phyloP scores from a whole-genome alignment of 1,284 basidiomycete species.

The Tetrapyrgos nigripes region DNA sequence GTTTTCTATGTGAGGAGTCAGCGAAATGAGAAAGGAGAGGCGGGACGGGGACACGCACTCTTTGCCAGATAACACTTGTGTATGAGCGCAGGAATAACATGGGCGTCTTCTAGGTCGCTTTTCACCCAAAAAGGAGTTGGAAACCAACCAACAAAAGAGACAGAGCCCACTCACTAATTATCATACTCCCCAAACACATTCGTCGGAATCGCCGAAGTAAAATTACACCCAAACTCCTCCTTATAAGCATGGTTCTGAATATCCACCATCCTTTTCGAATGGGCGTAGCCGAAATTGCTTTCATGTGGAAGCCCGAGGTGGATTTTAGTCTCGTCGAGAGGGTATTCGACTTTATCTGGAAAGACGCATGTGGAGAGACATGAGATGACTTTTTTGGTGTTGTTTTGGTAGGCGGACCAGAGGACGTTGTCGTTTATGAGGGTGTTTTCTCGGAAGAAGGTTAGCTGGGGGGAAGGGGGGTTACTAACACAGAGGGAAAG shows the following conservation, averaged over 20 bases:
- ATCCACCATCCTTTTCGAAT: slow-evolving; percentile 93
- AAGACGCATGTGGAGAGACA: slow-evolving; percentile 91
- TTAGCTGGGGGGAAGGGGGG: slow-evolving; percentile 52
- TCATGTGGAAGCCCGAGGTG: slow-evolving; percentile 88
- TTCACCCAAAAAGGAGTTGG: too few relatives aligned
- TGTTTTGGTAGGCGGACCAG: slow-evolving; percentile 69
- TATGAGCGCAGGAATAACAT: slow-evolving; percentile 90
- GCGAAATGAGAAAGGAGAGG: slow-evolving; percentile 5
- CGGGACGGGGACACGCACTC: slow-evolving; percentile 50
- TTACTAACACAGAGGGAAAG: slow-evolving; percentile 4
- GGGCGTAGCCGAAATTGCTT: slow-evolving; percentile 92
- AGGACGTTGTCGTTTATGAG: slow-evolving; percentile 93
- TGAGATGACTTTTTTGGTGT: slow-evolving; percentile 78
- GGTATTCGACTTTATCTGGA: slow-evolving; percentile 87
- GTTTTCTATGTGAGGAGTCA: slow-evolving; percentile 61
- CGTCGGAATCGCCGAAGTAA: slow-evolving; percentile 92
- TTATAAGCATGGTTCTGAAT: slow-evolving; percentile 93
- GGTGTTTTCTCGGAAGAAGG: slow-evolving; percentile 89
- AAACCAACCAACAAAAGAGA: slow-evolving; percentile 11
- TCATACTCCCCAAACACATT: slow-evolving; percentile 89
- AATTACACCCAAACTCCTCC: slow-evolving; percentile 89
- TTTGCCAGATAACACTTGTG: slow-evolving; percentile 91
- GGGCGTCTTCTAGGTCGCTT: slow-evolving; percentile 88
- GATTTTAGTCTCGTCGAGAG: slow-evolving; percentile 89
- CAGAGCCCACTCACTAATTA: slow-evolving; percentile 63